phyloP scores from a whole-genome alignment of 345 rosid genomes.

The Microcos paniculata region DNA sequence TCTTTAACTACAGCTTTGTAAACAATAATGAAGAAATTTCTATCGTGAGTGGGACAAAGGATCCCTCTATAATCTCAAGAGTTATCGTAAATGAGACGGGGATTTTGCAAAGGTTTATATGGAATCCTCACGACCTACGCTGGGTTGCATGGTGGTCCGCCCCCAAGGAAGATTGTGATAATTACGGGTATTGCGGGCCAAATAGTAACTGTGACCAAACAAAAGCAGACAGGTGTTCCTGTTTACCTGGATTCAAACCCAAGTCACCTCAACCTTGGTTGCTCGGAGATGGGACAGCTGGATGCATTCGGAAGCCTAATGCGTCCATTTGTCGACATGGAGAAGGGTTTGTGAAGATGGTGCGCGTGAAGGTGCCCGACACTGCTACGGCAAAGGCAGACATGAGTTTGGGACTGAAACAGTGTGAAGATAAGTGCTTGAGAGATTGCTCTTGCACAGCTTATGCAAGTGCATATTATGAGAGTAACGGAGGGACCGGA shows the following conservation, averaged over 20 bases:
- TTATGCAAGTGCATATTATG: slow-evolving; percentile 45
- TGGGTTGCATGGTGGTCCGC: slow-evolving; percentile 44
- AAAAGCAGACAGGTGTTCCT: slow-evolving; percentile 34
- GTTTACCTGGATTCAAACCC: slow-evolving; percentile 71
- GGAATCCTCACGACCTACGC: slow-evolving; percentile 37
- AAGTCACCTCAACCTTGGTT: slow-evolving; percentile 40
- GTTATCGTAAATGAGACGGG: slow-evolving; percentile 53
- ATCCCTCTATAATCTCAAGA: slow-evolving; percentile 38
- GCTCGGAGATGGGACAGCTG: slow-evolving; percentile 46
- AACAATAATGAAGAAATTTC: slow-evolving; percentile 31
- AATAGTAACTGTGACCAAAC: slow-evolving; percentile 43
- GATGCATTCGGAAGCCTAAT: slow-evolving; percentile 42
- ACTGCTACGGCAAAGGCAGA: slow-evolving; percentile 36
- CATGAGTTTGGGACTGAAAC: slow-evolving; percentile 37
- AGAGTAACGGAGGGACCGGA: slow-evolving; percentile 35
- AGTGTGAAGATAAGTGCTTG: slow-evolving; percentile 40
- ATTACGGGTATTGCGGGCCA: slow-evolving; percentile 52
- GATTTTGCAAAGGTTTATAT: slow-evolving; percentile 32
- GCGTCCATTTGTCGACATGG: slow-evolving; percentile 23
- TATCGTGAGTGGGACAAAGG: slow-evolving; percentile 16
- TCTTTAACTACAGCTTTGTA: slow-evolving; percentile 29
- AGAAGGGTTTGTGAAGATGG: slow-evolving; percentile 55
- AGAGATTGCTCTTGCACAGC: slow-evolving; percentile 57
- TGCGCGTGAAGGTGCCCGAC: slow-evolving; percentile 47
- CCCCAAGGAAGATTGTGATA: slow-evolving; percentile 66